Base-by-base conservation (phyloP, 2,329 filamentous ascomycete genomes). In the Penicillium griseofulvum region DNA sequence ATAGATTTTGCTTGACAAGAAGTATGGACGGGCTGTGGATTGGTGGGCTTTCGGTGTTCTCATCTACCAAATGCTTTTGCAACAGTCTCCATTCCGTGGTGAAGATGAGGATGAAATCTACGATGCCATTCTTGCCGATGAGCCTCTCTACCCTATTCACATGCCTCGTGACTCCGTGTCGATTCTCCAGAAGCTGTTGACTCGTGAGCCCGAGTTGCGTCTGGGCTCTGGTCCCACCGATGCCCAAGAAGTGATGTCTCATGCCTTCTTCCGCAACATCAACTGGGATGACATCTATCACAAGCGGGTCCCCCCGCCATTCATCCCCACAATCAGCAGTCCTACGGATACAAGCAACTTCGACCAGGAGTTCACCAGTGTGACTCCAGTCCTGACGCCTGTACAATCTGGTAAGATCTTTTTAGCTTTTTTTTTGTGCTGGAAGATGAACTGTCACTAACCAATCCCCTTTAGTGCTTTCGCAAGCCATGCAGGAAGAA, bases 31-130 rank as follows among this genome's bases (percentile, higher is more conserved):
- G 55, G 91, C 94, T 16, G 94, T 99, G 41, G 94, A 99, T 74
- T 99, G 94, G 94, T 99, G 94, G 94, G 95, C 95, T 7, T 99
- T 99, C 75, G 94, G 94, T 73, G 94, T 99, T 31, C 79, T 99
- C 66, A 99, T 99, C 68, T 99, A 99, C 79, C 94, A 99, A 75
- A 99, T 99, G 95, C 88, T 99, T 54, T 85, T 99, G 46, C 95
- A 99, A 71, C 95, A 99, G 74, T 97, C 93, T 29, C 94, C 94
- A 0, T 99, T 99, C 88, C 88, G 94, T 67, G 94, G 94, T 68
- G 95, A 99, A 74, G 94, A 99, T 66, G 95, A 99, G 71, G 94
- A 99, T 71, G 94, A 99, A 76, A 99, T 99, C 61, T 99, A 99
- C 79, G 94, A 99, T 68, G 93, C 94, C 34, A 97, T 99, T 78